These are phyloP conservation scores for Cucumis melo DNA, from an alignment of 306 rosid species.

Conservation along the genomic window DNA sequence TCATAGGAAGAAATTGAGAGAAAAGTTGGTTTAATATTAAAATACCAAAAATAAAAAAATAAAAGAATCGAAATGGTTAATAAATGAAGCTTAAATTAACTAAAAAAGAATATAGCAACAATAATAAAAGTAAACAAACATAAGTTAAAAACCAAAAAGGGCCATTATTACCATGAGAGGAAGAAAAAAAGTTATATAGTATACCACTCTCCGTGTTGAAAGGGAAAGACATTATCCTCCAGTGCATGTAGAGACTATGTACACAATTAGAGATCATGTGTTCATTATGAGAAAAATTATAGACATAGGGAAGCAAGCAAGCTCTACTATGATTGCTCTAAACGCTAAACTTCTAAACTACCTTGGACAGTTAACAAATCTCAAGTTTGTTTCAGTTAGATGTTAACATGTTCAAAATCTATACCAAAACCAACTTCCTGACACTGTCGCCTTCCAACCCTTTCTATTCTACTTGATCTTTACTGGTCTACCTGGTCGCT, in stretches of 20 bases:
- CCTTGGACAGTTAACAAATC: neutral
- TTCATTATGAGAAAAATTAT: neutral
- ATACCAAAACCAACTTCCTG: neutral
- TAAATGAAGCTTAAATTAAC: too few species aligned
- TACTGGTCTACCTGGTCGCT: neutral
- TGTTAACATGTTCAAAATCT: neutral
- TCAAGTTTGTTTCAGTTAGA: neutral
- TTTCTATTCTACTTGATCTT: neutral
- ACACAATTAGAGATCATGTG: neutral
- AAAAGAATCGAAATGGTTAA: too few species aligned
- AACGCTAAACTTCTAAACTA: neutral
- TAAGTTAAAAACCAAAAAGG: neutral
- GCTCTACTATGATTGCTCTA: neutral
- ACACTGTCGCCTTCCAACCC: neutral
- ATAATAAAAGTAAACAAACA: too few species aligned
- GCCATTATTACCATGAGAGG: neutral
- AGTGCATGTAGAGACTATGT: neutral
- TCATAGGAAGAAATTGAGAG: too few species aligned
- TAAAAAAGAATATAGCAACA: too few species aligned
- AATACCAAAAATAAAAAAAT: too few species aligned
- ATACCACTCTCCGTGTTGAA: neutral
- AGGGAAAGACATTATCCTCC: neutral
- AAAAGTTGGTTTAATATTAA: too few species aligned
- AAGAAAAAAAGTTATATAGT: neutral
- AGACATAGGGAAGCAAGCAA: neutral